Evolutionary conservation across 352 stramenopile genomes (phyloP).

Genomic region (Globisporangium canariense): DNA sequence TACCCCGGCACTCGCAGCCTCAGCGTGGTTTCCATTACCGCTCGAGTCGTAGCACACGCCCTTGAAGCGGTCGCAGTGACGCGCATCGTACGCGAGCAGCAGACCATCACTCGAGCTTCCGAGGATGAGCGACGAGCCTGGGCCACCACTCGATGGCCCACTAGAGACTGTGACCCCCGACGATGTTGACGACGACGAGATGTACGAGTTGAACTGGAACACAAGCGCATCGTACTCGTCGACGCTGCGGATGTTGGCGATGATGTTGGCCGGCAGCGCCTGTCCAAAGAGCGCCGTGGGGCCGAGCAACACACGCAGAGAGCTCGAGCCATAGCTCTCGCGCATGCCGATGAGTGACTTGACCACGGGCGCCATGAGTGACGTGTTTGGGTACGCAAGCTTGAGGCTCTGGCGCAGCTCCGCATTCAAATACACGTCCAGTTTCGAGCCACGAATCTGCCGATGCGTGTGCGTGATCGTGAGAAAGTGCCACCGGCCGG

Average conservation of each 20-base stretch:
- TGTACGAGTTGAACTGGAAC: slow-evolving; percentile 78
- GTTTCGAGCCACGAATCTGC: slow-evolving; percentile 77
- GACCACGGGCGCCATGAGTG: slow-evolving; percentile 70
- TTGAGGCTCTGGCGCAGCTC: slow-evolving; percentile 72
- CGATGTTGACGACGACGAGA: slow-evolving; percentile 62
- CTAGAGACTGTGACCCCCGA: slow-evolving; percentile 26
- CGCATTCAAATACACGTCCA: slow-evolving; percentile 78
- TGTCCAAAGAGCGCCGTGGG: slow-evolving; percentile 63
- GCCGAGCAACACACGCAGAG: slow-evolving; percentile 58
- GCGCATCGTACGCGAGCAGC: slow-evolving; percentile 61
- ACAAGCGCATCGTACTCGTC: slow-evolving; percentile 74
- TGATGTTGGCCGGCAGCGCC: slow-evolving; percentile 50
- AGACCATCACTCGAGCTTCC: slow-evolving; percentile 48
- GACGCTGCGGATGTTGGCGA: slow-evolving; percentile 62
- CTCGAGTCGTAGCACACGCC: slow-evolving; percentile 69
- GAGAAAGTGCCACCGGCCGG: slow-evolving; percentile 73
- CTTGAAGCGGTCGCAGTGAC: slow-evolving; percentile 58
- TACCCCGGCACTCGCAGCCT: slow-evolving; percentile 51
- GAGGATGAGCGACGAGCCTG: slow-evolving; percentile 15
- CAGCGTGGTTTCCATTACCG: slow-evolving; percentile 62
- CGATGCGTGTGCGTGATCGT: slow-evolving; percentile 84
- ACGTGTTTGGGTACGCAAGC: slow-evolving; percentile 74
- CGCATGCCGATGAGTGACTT: slow-evolving; percentile 79
- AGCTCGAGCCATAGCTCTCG: slow-evolving; percentile 59
- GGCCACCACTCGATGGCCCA: slow-evolving; percentile 17